phyloP scores from a whole-genome alignment of 2,329 filamentous ascomycete species.

The Aureobasidium melanogenum region DNA sequence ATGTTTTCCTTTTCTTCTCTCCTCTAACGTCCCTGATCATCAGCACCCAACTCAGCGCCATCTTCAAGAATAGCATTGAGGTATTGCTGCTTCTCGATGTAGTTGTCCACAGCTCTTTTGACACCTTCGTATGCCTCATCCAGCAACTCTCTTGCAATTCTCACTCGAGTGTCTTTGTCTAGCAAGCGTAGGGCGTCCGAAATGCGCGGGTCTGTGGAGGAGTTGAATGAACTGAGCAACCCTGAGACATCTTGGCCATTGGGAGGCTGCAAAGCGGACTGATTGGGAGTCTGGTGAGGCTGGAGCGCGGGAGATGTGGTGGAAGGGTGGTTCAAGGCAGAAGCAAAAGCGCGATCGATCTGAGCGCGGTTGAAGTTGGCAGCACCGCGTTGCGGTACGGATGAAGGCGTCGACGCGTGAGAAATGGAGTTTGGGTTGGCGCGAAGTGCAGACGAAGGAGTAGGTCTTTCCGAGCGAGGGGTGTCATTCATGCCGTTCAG shows the following conservation, averaged over 20 bases:
- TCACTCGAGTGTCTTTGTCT: constrained; percentile 1
- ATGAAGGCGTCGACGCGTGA: background rate
- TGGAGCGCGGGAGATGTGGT: background rate
- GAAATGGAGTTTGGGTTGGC: background rate
- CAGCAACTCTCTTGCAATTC: constrained; percentile 8
- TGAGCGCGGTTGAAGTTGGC: background rate
- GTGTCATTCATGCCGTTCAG: background rate
- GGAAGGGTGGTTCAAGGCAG: background rate
- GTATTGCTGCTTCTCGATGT: constrained; percentile 7
- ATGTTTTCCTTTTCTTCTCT: background rate
- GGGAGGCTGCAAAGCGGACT: background rate
- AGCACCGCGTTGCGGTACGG: background rate
- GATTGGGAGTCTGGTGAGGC: background rate
- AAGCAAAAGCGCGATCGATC: background rate
- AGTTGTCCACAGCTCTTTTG: constrained; percentile 9
- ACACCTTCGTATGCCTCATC: constrained; percentile 4
- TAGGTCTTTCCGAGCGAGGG: background rate
- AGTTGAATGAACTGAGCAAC: background rate
- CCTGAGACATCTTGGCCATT: background rate
- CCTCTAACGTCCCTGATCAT: background rate
- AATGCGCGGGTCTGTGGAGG: background rate
- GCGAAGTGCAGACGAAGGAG: background rate
- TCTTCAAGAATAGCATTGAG: constrained; percentile 1
- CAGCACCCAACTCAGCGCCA: background rate
- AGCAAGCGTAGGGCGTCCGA: background rate